These are phyloP conservation scores for Pythium utonaiense DNA, from an alignment of 352 stramenopile species.

Conservation along the genomic window DNA sequence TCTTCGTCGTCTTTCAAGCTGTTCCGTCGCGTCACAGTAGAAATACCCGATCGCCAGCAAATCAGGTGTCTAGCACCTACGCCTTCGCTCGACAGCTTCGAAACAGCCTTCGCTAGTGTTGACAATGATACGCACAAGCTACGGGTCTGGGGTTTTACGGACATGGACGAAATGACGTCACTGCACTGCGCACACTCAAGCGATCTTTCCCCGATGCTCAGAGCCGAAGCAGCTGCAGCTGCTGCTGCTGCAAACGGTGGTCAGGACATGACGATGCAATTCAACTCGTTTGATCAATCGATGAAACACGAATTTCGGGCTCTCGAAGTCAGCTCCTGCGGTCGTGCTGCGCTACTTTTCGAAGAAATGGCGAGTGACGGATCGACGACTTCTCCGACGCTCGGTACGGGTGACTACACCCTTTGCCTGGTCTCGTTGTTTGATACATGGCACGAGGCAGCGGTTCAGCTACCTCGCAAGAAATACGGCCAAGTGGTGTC, in stretches of 20 bases:
- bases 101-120: constrained; percentile 45
- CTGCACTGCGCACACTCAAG: constrained; percentile 38
- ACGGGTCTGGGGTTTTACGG: constrained; percentile 54
- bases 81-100: constrained; percentile 44
- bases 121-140: constrained; percentile 31
- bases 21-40: constrained; percentile 40
- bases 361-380: constrained; percentile 20
- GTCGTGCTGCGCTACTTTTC: constrained; percentile 54
- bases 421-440: constrained; percentile 53
- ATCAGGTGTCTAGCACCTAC: constrained; percentile 35
- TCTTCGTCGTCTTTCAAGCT: constrained; percentile 25
- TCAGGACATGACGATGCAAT: constrained; percentile 33
- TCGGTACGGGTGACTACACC: constrained; percentile 23
- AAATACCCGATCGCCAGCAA: constrained; percentile 27
- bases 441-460: constrained; percentile 48
- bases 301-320: constrained; percentile 38
- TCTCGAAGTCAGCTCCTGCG: constrained; percentile 51
- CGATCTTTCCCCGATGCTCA: constrained; percentile 27
- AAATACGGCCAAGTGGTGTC: constrained; percentile 56
- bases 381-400: not conserved
- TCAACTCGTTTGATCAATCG: constrained; percentile 31
- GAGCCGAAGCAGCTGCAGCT: constrained; percentile 34
- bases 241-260: constrained; percentile 6
- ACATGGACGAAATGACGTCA: constrained; percentile 46
- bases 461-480: constrained; percentile 51